Conservation (phyloP, 2,329 filamentous ascomycete species). For the Elsinoe ampelina region DNA sequence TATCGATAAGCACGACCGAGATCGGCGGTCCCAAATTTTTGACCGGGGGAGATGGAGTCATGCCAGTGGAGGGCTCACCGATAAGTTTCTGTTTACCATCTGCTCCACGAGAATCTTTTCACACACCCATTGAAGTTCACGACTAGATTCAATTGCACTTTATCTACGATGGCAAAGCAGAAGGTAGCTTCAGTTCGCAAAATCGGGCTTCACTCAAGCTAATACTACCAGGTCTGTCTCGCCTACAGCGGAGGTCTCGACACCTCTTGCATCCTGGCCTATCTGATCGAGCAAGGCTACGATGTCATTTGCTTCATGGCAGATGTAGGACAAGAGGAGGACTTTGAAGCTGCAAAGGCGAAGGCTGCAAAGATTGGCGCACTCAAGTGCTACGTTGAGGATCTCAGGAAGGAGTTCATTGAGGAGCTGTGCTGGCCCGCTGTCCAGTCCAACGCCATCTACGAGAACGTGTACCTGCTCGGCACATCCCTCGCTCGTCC, state of each 20-base stretch:
- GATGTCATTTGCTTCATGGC: slow-evolving; percentile 60
- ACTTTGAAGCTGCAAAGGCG: slow-evolving; percentile 61
- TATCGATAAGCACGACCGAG: background rate
- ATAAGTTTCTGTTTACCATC: slow-evolving; percentile 4
- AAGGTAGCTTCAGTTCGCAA: slow-evolving; percentile 11
- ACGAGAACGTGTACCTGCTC: slow-evolving; percentile 50
- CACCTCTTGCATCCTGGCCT: slow-evolving; percentile 47
- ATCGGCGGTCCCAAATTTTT: background rate
- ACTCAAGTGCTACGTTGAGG: slow-evolving; percentile 50
- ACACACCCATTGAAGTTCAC: background rate
- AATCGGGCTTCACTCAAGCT: background rate
- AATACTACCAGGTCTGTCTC: slow-evolving; percentile 32
- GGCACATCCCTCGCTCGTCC: slow-evolving; percentile 53
- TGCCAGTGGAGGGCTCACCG: background rate
- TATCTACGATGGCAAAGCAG: slow-evolving; percentile 15
- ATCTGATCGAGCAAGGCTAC: slow-evolving; percentile 44
- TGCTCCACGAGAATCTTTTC: background rate
- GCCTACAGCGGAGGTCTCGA: slow-evolving; percentile 49
- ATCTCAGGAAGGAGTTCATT: slow-evolving; percentile 64
- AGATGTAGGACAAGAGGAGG: slow-evolving; percentile 55
- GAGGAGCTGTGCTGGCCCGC: slow-evolving; percentile 73
- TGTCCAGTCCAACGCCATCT: slow-evolving; percentile 48
- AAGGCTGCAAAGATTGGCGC: slow-evolving; percentile 65
- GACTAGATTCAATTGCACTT: background rate
- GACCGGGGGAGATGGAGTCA: background rate